Evolutionary conservation across 2,329 filamentous ascomycete species (phyloP).

Genomic region (Coniella vitis): DNA sequence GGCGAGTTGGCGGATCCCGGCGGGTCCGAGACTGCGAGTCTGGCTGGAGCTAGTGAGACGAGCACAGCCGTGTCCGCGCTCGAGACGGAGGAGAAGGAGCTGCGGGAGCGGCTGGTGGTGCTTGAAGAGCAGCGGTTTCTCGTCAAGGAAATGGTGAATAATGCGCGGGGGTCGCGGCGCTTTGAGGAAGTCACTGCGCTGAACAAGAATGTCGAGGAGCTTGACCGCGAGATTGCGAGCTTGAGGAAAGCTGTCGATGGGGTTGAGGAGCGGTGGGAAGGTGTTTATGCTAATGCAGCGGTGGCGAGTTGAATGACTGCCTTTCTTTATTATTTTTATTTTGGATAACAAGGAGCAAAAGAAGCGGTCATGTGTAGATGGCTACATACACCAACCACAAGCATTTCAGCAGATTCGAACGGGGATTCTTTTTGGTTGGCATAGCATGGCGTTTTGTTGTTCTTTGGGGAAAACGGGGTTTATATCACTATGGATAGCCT

Average conservation of each 20-base stretch:
- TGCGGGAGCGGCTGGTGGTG: conserved; percentile 73
- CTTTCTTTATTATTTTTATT: too few relatives aligned
- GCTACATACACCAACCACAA: neutral
- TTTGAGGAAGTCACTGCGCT: conserved; percentile 84
- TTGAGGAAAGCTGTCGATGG: conserved; percentile 58
- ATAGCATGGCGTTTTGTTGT: conserved; percentile 8
- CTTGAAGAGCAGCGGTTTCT: conserved; percentile 89
- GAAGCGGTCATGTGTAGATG: neutral
- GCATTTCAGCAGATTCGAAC: neutral
- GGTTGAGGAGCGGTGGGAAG: conserved; percentile 56
- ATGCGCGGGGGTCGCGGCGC: conserved; percentile 66
- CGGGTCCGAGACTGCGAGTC: conserved; percentile 43
- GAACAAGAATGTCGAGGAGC: conserved; percentile 72
- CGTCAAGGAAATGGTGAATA: conserved; percentile 76
- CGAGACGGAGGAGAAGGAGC: conserved; percentile 76
- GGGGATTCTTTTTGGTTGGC: neutral
- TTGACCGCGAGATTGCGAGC: conserved; percentile 69
- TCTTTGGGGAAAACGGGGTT: neutral
- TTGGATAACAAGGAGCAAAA: neutral
- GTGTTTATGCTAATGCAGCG: conserved; percentile 35
- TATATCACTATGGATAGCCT: too few relatives aligned
- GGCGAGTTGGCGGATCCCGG: conserved; percentile 33
- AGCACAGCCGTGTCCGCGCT: conserved; percentile 52
- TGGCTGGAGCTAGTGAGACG: conserved; percentile 37
- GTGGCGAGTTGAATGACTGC: neutral